Evolutionary conservation across 2,329 filamentous ascomycete species (phyloP), one percentile per base, ranked within the genome.

Genomic region (Diaporthe humulicola): DNA sequence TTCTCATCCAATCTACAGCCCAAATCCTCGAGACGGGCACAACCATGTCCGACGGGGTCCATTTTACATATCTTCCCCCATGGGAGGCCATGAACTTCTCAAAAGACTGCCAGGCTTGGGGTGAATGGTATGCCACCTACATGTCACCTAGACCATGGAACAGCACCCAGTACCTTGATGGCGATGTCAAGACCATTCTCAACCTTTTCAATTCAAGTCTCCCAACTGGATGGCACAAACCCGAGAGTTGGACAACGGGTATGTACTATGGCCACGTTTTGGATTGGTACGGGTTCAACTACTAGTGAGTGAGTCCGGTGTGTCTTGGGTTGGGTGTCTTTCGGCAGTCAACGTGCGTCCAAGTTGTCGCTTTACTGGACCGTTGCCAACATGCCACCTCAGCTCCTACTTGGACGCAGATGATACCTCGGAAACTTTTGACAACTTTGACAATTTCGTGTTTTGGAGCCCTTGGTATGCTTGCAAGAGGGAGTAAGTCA

Each of bases 381-480:
- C 28, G 33, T 6, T 8, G 33, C 52, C 33, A 8, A 56, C 8
- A 33, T 33, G 25, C 15, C 5, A 33, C 15, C 14, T 19, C 52
- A 56, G 52, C 28, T 17, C 28, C 5, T 33, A 12, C 3, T 8
- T 14, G 12, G 10, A 52, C n/a, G 50, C 2, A 8, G 2, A 38
- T 38, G 38, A 6, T 38, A 19, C 19, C 3, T 22, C 10, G 19
- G 8, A 22, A 50, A 25, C 8, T n/a, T n/a, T n/a, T n/a, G n/a
- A n/a, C n/a, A n/a, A n/a, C n/a, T 54, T 54, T 25, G 2, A 12
- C 6, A 0, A 57, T 1, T 10, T 9, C 28, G 9, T 57, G 30
- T 0, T 57, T 8, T 33, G 0, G 17, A 6, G 38, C 4, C 54
- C 54, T 0, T 0, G 3, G 1, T 2, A 22, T 5, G 1, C 2